A percentile compares a stretch with the other conserved stretches of the same genome.
Conservation (phyloP, 768 basidiomycete genomes). For the Lentinula sp. region DNA sequence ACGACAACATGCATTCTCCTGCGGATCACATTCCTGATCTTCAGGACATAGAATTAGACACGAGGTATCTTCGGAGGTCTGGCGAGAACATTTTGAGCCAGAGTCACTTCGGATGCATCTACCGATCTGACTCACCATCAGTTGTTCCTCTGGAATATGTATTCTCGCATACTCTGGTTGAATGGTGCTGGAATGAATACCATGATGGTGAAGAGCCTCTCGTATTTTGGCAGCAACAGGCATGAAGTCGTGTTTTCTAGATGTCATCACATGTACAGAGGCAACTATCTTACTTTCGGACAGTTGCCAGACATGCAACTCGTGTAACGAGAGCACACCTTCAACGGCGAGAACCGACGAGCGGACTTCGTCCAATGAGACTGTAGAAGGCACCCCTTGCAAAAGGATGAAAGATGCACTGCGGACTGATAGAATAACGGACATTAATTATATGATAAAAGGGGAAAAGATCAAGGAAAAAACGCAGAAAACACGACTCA, state of each 20-base stretch:
- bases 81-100: neutral
- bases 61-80: constrained; percentile 48
- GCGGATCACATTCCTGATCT: constrained; percentile 61
- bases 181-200: constrained; percentile 93
- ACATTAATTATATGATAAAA: neutral
- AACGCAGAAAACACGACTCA: constrained; percentile 24
- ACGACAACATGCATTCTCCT: constrained; percentile 79
- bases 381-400: constrained; percentile 86
- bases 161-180: constrained; percentile 75
- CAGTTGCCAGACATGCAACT: constrained; percentile 96
- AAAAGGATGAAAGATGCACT: constrained; percentile 93
- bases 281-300: constrained; percentile 94
- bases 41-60: constrained; percentile 72
- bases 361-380: constrained; percentile 87
- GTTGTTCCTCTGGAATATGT: constrained; percentile 37
- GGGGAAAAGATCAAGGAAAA: neutral
- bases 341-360: constrained; percentile 74
- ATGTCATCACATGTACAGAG: constrained; percentile 89
- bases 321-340: constrained; percentile 85
- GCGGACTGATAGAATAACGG: constrained; percentile 44
- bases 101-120: neutral
- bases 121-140: constrained; percentile 35
- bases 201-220: constrained; percentile 78
- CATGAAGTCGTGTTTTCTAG: constrained; percentile 86
- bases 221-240: constrained; percentile 79